phyloP scores from a whole-genome alignment of 257 asterid genomes.

The Penstemon eatonii region DNA sequence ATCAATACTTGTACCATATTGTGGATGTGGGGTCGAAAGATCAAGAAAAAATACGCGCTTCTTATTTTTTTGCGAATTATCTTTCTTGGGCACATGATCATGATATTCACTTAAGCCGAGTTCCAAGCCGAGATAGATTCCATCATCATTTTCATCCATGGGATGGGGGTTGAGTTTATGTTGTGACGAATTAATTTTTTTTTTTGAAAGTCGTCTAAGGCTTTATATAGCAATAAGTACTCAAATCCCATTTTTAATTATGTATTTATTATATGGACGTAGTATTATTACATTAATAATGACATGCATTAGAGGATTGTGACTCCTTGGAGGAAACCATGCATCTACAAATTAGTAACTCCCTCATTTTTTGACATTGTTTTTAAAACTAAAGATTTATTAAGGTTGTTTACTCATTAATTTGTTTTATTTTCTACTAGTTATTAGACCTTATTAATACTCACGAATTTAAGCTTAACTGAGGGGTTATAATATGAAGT shows the following conservation, averaged over 20 bases:
- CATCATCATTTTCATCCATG: conserved; percentile 36
- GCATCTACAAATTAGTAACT: neutral
- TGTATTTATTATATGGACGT: conserved; percentile 28
- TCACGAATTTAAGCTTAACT: neutral
- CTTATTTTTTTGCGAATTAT: conserved; percentile 14
- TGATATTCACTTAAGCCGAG: conserved; percentile 31
- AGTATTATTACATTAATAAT: conserved; percentile 18
- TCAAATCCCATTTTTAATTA: conserved; percentile 21
- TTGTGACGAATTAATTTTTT: neutral
- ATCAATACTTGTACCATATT: conserved; percentile 18
- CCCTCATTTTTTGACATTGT: neutral
- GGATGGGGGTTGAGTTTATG: conserved; percentile 9
- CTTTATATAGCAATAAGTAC: neutral
- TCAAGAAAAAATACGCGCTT: conserved; percentile 31
- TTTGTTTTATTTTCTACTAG: neutral
- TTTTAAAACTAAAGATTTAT: neutral
- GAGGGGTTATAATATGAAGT: neutral
- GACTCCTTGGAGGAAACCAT: conserved; percentile 38
- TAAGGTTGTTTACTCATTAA: neutral
- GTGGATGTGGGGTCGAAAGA: conserved; percentile 33
- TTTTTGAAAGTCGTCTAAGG: neutral
- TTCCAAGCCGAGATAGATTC: conserved; percentile 36
- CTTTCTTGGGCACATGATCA: conserved; percentile 23
- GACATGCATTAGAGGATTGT: conserved; percentile 35
- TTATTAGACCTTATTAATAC: neutral